Base-by-base conservation (phyloP, 2,329 filamentous ascomycete species). In the Fusarium penzigii region DNA sequence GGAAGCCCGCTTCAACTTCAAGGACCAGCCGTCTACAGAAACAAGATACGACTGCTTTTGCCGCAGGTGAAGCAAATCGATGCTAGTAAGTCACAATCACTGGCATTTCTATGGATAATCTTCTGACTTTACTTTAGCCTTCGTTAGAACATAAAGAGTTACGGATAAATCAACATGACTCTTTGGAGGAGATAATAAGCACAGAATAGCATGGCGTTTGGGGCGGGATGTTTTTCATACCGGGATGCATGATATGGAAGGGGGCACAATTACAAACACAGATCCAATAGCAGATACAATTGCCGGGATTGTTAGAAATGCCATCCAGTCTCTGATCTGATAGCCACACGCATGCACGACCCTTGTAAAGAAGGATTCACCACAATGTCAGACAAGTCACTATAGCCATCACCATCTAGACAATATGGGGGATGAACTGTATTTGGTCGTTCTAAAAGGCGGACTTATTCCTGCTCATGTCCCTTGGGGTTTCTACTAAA, bases 61-160 rank as follows among this genome's bases (percentile, higher is more conserved):
- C 94, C 94, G 51, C 88, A 94, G 71, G 77, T 99, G 47, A 83
- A 83, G 69, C 92, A 99, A 77, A 97, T 99, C 69, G 94, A 99
- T 83, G 94, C 94, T 53, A 95, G 93, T 97, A 79, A 85, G 92
- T 6, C 5, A n/a, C 7, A 16, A 11, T 10, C 13, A 4, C 39
- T 32, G 5, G n/a, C 39, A 25, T 13, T 14, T 40, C 50, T 49
- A 34, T 6, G 32, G 10, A 36, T 9, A 36, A 14, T 14, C 5
- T 36, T 36, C 32, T 46, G 3, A 9, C 7, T 14, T 13, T 9
- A 41, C 20, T 17, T 40, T 32, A 74, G 70, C 70, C 29, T 72
- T 66, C 59, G 68, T 72, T 25, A 64, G 57, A 53, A 63, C 65
- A 45, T 70, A 57, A 52, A 39, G 38, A 44, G 32, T 9, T 14